phyloP scores from a whole-genome alignment of 2,329 filamentous ascomycete genomes.

The Xenoacremonium recifei region DNA sequence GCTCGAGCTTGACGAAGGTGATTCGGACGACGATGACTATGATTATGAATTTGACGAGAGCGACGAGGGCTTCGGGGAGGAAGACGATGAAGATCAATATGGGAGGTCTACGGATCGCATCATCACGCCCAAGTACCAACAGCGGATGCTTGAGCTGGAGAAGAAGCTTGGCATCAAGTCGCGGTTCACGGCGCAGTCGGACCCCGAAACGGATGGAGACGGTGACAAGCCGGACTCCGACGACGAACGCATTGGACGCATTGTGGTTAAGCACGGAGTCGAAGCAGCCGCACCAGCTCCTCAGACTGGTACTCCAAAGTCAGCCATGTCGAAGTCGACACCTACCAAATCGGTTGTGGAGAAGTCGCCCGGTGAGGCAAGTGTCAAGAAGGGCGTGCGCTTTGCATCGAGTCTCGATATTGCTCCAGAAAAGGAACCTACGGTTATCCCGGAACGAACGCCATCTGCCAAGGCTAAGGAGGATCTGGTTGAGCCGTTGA shows the following conservation, averaged over 20 bases:
- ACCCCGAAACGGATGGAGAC: constrained; percentile 45
- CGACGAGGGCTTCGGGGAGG: constrained; percentile 52
- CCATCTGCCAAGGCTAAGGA: constrained; percentile 20
- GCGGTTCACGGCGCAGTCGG: constrained; percentile 44
- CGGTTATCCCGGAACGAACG: constrained; percentile 13
- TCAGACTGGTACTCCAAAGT: no score
- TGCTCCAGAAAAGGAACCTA: constrained; percentile 40
- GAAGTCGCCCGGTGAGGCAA: constrained; percentile 16
- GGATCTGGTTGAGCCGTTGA: constrained; percentile 45
- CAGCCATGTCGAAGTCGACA: constrained; percentile 3
- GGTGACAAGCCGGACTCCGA: constrained; percentile 30
- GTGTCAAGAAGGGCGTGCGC: constrained; percentile 69
- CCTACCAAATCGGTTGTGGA: constrained; percentile 35
- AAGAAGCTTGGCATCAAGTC: constrained; percentile 65
- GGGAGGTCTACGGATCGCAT: constrained; percentile 69
- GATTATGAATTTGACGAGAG: constrained; percentile 55
- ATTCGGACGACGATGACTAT: constrained; percentile 47
- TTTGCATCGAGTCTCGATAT: constrained; percentile 77
- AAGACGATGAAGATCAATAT: constrained; percentile 57
- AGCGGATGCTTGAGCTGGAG: constrained; percentile 84
- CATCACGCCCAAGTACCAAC: constrained; percentile 72
- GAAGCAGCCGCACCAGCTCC: constrained; percentile 15
- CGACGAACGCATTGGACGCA: constrained; percentile 55
- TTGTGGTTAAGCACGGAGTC: constrained; percentile 42
- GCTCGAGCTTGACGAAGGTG: constrained; percentile 74